These are phyloP conservation scores for Forsythia viridissima DNA, from an alignment of 257 asterid species.

Conservation along the genomic window DNA sequence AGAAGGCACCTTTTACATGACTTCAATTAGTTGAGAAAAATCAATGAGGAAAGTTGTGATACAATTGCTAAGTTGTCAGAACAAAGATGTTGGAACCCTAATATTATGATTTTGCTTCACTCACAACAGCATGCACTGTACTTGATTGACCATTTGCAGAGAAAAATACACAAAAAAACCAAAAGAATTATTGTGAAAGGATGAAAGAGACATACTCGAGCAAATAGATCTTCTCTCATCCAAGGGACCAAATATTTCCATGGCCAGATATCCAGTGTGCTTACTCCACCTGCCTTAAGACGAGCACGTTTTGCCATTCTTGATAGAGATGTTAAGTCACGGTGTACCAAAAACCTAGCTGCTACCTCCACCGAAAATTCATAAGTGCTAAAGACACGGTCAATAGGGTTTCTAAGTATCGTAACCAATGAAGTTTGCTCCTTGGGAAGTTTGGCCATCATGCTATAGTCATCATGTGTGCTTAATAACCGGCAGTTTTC, in stretches of 20 bases:
- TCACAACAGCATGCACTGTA: neutral
- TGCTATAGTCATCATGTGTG: constrained; percentile 94
- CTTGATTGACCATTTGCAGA: constrained; percentile 6
- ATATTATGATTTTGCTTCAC: neutral
- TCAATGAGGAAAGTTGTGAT: neutral
- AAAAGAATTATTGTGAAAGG: neutral
- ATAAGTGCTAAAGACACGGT: constrained; percentile 90
- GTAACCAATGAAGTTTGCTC: constrained; percentile 86
- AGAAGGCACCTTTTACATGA: neutral
- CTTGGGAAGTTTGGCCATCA: constrained; percentile 80
- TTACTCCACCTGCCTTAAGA: constrained; percentile 56
- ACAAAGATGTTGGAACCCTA: neutral
- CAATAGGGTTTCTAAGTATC: constrained; percentile 88
- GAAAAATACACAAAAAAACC: neutral
- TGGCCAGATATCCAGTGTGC: constrained; percentile 98
- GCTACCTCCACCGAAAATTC: constrained; percentile 98
- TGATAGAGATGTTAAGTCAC: constrained; percentile 78
- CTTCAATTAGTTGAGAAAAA: constrained; percentile 1
- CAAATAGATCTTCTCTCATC: constrained; percentile 97
- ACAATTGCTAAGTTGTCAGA: neutral
- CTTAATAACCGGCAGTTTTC: constrained; percentile 74
- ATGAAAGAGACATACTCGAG: constrained; percentile 61
- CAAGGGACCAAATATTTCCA: constrained; percentile 99
- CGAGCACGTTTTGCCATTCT: constrained; percentile 61
- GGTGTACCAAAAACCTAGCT: constrained; percentile 89